These are phyloP conservation scores for Sindora glabra DNA, from an alignment of 306 rosid species.

Conservation along the genomic window DNA sequence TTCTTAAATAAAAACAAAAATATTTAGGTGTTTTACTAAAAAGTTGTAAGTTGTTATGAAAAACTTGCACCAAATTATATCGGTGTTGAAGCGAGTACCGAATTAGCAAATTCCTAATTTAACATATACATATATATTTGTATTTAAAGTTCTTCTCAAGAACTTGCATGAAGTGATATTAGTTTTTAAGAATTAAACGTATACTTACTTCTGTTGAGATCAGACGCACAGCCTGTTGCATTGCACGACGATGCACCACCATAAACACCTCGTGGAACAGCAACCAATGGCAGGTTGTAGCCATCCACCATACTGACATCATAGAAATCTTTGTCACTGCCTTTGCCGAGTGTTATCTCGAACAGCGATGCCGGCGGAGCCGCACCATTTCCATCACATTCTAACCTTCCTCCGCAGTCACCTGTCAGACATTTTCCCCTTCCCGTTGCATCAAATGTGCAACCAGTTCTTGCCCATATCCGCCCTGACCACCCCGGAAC, in stretches of 20 bases:
- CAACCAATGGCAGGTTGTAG: slow-evolving; percentile 73
- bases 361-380: slow-evolving; percentile 76
- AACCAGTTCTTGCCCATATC: slow-evolving; percentile 91
- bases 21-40: too few relatives aligned
- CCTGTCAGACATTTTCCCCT: slow-evolving; percentile 71
- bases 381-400: slow-evolving; percentile 80
- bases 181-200: too few relatives aligned
- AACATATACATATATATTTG: too few relatives aligned
- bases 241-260: slow-evolving; percentile 60
- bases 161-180: too few relatives aligned
- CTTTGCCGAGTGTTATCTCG: slow-evolving; percentile 76
- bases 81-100: too few relatives aligned
- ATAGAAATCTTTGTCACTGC: slow-evolving; percentile 52
- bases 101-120: too few relatives aligned
- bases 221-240: slow-evolving; percentile 71
- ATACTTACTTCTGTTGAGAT: slow-evolving; percentile 66
- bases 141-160: too few relatives aligned
- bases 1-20: too few relatives aligned
- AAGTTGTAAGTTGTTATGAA: too few relatives aligned
- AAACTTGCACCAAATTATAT: too few relatives aligned
- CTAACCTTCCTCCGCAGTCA: slow-evolving; percentile 80
- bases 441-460: slow-evolving; percentile 65
- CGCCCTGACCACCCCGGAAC: slow-evolving; percentile 85
- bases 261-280: slow-evolving; percentile 43
- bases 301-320: slow-evolving; percentile 89